Conservation (phyloP, 768 basidiomycete genomes). For the Russula dissimulans region DNA sequence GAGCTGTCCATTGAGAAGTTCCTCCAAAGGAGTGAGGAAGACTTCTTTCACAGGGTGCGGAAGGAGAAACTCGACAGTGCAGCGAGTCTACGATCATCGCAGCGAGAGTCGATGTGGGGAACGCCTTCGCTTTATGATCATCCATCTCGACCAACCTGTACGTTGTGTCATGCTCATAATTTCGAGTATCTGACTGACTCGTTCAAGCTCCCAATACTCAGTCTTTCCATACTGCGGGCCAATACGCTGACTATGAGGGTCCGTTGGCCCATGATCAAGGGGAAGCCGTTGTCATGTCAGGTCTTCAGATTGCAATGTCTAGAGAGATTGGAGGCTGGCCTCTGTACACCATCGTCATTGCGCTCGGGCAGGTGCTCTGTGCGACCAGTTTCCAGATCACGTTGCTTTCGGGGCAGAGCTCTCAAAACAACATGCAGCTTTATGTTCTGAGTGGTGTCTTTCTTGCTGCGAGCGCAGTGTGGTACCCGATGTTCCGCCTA, state of each 20-base stretch:
- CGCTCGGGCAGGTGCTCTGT: conserved; percentile 79
- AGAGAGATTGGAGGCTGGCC: conserved; percentile 82
- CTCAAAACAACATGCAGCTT: conserved; percentile 68
- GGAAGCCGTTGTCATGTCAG: conserved; percentile 71
- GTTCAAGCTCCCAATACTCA: conserved; percentile 36
- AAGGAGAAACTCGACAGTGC: conserved; percentile 82
- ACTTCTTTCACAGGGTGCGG: conserved; percentile 84
- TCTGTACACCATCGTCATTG: conserved; percentile 83
- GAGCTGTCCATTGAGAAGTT: conserved; percentile 90
- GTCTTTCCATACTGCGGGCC: conserved; percentile 36
- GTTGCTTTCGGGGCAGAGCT: conserved; percentile 78
- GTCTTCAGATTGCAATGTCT: conserved; percentile 76
- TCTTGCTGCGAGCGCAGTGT: conserved; percentile 73
- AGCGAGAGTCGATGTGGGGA: conserved; percentile 77
- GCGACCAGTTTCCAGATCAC: conserved; percentile 96
- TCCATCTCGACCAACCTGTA: conserved; percentile 64
- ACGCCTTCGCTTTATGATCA: conserved; percentile 50
- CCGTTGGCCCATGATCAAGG: conserved; percentile 32
- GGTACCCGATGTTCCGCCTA: conserved; percentile 84
- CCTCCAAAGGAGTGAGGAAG: conserved; percentile 85
- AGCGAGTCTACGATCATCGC: conserved; percentile 67
- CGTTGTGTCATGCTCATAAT: conserved; percentile 26
- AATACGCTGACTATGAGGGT: conserved; percentile 39
- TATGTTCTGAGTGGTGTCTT: conserved; percentile 90
- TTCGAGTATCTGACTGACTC: conserved; percentile 20